These are phyloP conservation scores for Xylariaceae sp. DNA, from an alignment of 2,329 filamentous ascomycete genomes.

Conservation along the genomic window DNA sequence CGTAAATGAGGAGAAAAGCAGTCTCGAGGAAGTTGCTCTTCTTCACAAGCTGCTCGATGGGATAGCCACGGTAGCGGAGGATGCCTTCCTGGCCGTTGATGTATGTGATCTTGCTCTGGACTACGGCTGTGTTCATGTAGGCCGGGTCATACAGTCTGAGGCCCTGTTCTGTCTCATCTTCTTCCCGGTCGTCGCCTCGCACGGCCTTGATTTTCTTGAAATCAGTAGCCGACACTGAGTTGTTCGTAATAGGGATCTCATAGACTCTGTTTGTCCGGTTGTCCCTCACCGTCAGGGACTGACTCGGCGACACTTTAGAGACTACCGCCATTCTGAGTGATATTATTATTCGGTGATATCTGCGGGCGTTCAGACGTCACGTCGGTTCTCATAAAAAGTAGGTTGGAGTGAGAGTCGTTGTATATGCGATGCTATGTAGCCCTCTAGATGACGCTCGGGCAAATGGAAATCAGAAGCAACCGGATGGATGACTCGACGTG, in stretches of 20 bases:
- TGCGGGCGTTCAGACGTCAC: background rate
- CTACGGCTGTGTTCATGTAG: constrained; percentile 49
- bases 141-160: constrained; percentile 48
- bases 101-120: constrained; percentile 46
- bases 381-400: background rate
- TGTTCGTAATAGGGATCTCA: constrained; percentile 45
- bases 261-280: constrained; percentile 46
- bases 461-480: constrained; percentile 15
- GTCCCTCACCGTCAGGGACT: constrained; percentile 41
- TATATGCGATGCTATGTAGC: background rate
- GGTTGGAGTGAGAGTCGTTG: background rate
- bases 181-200: constrained; percentile 34
- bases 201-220: constrained; percentile 46
- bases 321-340: constrained; percentile 25
- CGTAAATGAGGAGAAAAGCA: constrained; percentile 47
- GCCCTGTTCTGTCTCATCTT: constrained; percentile 45
- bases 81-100: constrained; percentile 49
- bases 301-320: constrained; percentile 26
- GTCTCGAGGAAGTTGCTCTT: constrained; percentile 47
- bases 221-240: constrained; percentile 46
- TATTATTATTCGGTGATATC: background rate
- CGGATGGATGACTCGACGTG: background rate
- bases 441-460: background rate
- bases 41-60: constrained; percentile 46
- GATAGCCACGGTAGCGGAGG: constrained; percentile 48